phyloP scores from a whole-genome alignment of 371 early-diverging fungal species.

The Quaeritorhiza haematococci region DNA sequence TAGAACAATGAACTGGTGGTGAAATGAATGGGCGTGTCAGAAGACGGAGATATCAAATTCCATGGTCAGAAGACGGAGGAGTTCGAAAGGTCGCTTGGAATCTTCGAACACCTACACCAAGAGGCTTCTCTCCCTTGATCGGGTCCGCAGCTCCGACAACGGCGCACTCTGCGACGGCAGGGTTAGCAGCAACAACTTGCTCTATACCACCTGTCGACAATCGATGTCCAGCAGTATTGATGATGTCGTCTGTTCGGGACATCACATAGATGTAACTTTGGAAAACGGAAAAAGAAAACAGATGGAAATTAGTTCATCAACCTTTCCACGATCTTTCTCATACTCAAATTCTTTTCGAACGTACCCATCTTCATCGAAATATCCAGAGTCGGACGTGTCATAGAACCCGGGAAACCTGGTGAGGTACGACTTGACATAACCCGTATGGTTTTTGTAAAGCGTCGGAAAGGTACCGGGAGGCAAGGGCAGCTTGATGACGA shows the following conservation, averaged over 20 bases:
- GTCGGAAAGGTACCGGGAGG: slow-evolving; percentile 71
- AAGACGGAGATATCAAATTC: no score
- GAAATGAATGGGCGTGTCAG: no score
- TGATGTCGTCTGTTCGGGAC: slow-evolving; percentile 89
- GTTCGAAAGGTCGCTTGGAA: no score
- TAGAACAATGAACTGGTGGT: slow-evolving; percentile 17
- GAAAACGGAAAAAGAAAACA: neutral
- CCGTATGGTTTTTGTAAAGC: slow-evolving; percentile 70
- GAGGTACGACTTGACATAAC: slow-evolving; percentile 72
- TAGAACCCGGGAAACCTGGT: slow-evolving; percentile 74
- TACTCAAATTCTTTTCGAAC: no score
- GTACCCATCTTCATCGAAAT: slow-evolving; percentile 67
- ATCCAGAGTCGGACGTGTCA: slow-evolving; percentile 81
- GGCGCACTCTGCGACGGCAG: slow-evolving; percentile 68
- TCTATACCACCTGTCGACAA: slow-evolving; percentile 90
- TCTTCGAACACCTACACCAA: slow-evolving; percentile 21
- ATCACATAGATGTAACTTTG: slow-evolving; percentile 61
- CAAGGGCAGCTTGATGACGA: slow-evolving; percentile 74
- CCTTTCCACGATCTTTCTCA: neutral
- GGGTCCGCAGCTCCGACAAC: slow-evolving; percentile 47
- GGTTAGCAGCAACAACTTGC: slow-evolving; percentile 66
- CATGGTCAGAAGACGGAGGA: no score
- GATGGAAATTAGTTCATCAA: no score
- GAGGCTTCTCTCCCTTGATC: slow-evolving; percentile 48
- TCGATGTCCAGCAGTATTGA: slow-evolving; percentile 92